Evolutionary conservation across 192 early-diverging fungal genomes (phyloP), one percentile per base, ranked within the genome.

Genomic region (Phlyctochytrium planicorne): DNA sequence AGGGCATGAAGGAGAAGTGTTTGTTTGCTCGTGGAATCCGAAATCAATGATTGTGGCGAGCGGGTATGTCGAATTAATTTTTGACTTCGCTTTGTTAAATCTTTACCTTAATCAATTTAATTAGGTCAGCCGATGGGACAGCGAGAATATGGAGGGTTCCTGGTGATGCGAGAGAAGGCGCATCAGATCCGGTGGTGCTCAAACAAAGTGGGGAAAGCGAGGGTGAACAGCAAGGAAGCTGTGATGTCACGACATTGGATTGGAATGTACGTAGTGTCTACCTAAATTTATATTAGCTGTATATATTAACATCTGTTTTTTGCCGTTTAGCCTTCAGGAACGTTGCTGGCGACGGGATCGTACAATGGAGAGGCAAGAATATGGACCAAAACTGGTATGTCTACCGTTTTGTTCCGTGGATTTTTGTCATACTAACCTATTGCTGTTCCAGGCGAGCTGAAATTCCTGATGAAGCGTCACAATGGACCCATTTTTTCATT

Each of bases 111-210:
- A n/a, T n/a, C n/a, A n/a, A n/a, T 3, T 61, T 17, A n/a, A 35
- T 34, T 63, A 82, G 73, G 0, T 86, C 90, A 29, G 88, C 87
- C 23, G 96, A 98, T 77, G 93, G 90, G 12, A 94, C 88, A 1
- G 87, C 90, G 33, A 81, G 93, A 34, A 80, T 98, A 47, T 98
- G 94, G 96, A 86, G 87, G 36, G 80, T 94, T 30, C 86, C 92
- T 2, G 62, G 68, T 2, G 63, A 72, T 56, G 63, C 77, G 12
- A 70, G 79, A 16, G 74, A 80, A 34, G 78, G 79, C 20, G 59
- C 75, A 78, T 82, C 6, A 79, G 87, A 2, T 87, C 25, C 78
- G 86, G 90, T 24, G 77, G 85, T 88, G 86, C 71, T 62, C 66
- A 77, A 66, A 72, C 75, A 31, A 56, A 68, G 32, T 78, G 73